Conservation (phyloP, 139 green algal species). For the Bryopsis sp. region DNA sequence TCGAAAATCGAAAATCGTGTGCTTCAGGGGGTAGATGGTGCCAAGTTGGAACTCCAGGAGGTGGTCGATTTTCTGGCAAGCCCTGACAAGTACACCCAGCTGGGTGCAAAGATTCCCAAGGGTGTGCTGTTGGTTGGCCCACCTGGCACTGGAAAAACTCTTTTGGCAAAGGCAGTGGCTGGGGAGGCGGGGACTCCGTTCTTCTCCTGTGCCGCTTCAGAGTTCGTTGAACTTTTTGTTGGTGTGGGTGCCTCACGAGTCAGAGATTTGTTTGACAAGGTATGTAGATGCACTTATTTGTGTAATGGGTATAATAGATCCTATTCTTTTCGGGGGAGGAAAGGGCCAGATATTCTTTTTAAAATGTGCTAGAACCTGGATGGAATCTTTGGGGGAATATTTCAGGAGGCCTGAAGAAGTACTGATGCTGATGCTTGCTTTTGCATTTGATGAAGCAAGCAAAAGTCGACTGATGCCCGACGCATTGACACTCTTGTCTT, state of each 20-base stretch:
- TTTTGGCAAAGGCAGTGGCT: constrained; percentile 97
- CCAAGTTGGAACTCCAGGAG: constrained; percentile 93
- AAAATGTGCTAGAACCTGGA: too few relatives aligned
- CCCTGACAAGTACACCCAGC: constrained; percentile 95
- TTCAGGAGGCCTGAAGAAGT: too few relatives aligned
- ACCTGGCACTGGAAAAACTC: constrained; percentile 90
- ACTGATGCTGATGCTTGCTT: too few relatives aligned
- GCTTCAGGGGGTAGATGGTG: constrained; percentile 75
- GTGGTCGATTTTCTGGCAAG: constrained; percentile 99
- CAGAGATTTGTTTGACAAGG: constrained; percentile 96
- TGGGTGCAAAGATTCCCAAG: constrained; percentile 98
- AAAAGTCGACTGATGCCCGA: too few relatives aligned
- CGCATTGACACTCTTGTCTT: too few relatives aligned
- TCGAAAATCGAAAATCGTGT: neutral
- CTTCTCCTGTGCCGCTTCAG: constrained; percentile 96
- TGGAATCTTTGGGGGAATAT: too few relatives aligned
- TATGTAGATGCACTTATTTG: too few relatives aligned
- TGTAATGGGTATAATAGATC: too few relatives aligned
- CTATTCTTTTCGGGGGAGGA: neutral
- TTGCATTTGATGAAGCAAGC: too few relatives aligned
- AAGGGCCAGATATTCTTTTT: neutral
- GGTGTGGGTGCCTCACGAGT: constrained; percentile 93
- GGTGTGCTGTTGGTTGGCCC: constrained; percentile 83
- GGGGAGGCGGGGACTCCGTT: constrained; percentile 94
- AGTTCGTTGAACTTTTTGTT: constrained; percentile 99